Conservation (phyloP, 2,329 filamentous ascomycete species). For the Dothideomycetidae sp. region DNA sequence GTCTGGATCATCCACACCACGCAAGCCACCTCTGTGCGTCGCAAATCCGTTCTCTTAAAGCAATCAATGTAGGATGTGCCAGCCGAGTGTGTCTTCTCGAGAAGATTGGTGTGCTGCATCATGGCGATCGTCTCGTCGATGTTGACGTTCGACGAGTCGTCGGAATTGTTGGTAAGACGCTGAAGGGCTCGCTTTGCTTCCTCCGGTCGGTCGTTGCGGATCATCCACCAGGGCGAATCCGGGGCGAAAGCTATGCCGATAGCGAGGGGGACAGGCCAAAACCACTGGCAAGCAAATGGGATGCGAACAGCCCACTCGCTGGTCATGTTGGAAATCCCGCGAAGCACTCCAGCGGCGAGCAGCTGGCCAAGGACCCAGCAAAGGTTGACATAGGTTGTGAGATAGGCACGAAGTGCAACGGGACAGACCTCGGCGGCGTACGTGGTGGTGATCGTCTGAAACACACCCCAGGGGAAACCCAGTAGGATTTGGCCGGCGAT, state of each 20-base stretch:
- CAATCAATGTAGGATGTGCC: slow-evolving; percentile 25
- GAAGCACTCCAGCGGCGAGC: slow-evolving; percentile 28
- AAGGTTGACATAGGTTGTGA: slow-evolving; percentile 47
- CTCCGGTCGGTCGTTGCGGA: slow-evolving; percentile 17
- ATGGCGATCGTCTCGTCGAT: slow-evolving; percentile 16
- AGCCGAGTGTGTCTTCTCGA: slow-evolving; percentile 19
- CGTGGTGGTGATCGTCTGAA: slow-evolving; percentile 31
- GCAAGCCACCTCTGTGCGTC: slow-evolving; percentile 24
- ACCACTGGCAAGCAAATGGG: slow-evolving; percentile 36
- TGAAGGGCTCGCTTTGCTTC: slow-evolving; percentile 16
- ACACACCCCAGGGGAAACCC: slow-evolving; percentile 14
- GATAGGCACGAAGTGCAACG: slow-evolving; percentile 41
- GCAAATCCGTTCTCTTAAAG: slow-evolving; percentile 22
- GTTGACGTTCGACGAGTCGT: slow-evolving; percentile 12
- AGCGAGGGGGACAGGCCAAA: slow-evolving; percentile 26
- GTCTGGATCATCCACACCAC: slow-evolving; percentile 21
- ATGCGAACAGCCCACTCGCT: slow-evolving; percentile 15
- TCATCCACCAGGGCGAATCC: slow-evolving; percentile 21
- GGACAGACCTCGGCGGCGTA: slow-evolving; percentile 57
- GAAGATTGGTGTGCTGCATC: slow-evolving; percentile 16
- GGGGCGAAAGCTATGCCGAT: slow-evolving; percentile 19
- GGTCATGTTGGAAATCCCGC: slow-evolving; percentile 14
- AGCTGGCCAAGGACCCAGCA: slow-evolving; percentile 49
- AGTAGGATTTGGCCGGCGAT: slow-evolving; percentile 16
- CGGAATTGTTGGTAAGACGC: slow-evolving; percentile 12